phyloP scores from a whole-genome alignment of 164 flowering plant species.

The Berberis vulgaris region DNA sequence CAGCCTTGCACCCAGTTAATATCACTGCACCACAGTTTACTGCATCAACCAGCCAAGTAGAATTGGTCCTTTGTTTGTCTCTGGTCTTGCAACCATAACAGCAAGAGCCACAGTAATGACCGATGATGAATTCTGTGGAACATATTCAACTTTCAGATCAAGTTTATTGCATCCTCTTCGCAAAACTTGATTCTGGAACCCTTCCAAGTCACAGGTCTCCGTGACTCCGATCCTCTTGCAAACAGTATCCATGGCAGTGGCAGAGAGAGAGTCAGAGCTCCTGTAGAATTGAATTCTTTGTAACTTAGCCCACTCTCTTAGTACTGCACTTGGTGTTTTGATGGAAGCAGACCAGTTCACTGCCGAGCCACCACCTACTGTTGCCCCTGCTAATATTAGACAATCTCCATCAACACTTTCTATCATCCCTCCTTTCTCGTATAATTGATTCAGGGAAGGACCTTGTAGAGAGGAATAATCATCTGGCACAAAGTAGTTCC shows the following conservation, averaged over 20 bases:
- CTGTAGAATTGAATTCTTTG: conserved; percentile 34
- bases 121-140: conserved; percentile 54
- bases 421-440: conserved; percentile 47
- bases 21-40: conserved; percentile 58
- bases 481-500: conserved; percentile 36
- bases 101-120: conserved; percentile 65
- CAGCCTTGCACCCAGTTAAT: conserved; percentile 65
- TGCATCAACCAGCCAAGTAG: conserved; percentile 78
- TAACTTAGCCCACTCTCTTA: conserved; percentile 42
- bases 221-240: conserved; percentile 53
- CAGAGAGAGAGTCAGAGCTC: conserved; percentile 31
- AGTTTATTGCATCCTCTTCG: conserved; percentile 59
- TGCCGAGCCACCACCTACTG: conserved; percentile 74
- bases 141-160: conserved; percentile 36
- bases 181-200: conserved; percentile 59
- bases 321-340: conserved; percentile 43
- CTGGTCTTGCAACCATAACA: conserved; percentile 53
- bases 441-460: conserved; percentile 41
- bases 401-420: conserved; percentile 26
- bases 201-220: conserved; percentile 38
- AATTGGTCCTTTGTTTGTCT: conserved; percentile 56
- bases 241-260: conserved; percentile 67
- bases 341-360: conserved; percentile 75
- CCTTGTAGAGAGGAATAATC: conserved; percentile 64
- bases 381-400: conserved; percentile 50